phyloP scores from a whole-genome alignment of 768 basidiomycete species.

The Lepiota venenata region DNA sequence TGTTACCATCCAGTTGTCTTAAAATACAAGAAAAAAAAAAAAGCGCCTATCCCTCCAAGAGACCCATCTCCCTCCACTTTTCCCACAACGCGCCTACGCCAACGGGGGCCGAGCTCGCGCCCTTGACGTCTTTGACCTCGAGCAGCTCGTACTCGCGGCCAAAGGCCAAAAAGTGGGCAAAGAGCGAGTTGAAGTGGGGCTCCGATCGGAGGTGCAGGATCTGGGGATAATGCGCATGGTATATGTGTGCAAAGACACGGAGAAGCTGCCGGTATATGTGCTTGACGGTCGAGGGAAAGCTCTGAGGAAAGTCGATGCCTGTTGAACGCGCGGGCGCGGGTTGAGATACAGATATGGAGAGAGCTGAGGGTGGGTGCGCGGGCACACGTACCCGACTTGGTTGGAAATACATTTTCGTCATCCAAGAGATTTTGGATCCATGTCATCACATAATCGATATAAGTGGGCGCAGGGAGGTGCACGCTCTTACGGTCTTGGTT shows the following conservation, averaged over 20 bases:
- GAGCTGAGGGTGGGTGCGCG: background rate
- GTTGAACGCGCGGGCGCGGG: too few species aligned
- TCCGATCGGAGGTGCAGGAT: conserved; percentile 94
- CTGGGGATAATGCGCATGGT: conserved; percentile 90
- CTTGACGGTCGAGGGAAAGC: conserved; percentile 88
- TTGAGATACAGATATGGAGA: too few species aligned
- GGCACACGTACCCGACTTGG: conserved; percentile 77
- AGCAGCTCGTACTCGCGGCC: conserved; percentile 93
- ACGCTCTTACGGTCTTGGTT: conserved; percentile 89
- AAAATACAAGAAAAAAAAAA: background rate
- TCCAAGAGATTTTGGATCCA: conserved; percentile 93
- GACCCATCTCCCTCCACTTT: conserved; percentile 89
- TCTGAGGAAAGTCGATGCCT: conserved; percentile 88
- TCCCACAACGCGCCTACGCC: conserved; percentile 84
- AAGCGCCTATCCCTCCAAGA: conserved; percentile 48
- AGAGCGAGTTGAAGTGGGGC: conserved; percentile 95
- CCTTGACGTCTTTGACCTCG: conserved; percentile 87
- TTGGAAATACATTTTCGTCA: conserved; percentile 93
- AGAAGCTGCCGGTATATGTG: conserved; percentile 97
- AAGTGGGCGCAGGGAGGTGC: conserved; percentile 87
- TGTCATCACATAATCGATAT: conserved; percentile 98
- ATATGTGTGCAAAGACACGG: conserved; percentile 96
- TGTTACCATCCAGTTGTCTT: background rate
- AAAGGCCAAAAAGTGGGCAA: conserved; percentile 97
- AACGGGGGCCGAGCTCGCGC: conserved; percentile 55